Conservation (phyloP, 2,329 filamentous ascomycete genomes). For the Parastagonospora nodorum region DNA sequence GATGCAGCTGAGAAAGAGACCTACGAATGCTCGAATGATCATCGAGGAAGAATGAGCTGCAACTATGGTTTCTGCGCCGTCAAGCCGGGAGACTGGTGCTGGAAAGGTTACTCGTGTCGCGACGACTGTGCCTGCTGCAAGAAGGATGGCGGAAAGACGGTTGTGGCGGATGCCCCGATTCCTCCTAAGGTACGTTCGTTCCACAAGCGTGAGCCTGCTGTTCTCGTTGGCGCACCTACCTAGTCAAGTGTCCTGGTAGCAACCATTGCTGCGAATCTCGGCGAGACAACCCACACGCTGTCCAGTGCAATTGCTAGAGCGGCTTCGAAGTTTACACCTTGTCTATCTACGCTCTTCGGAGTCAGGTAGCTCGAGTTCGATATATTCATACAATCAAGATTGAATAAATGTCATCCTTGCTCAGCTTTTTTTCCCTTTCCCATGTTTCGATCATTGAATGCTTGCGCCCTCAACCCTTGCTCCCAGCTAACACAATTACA, state of each 20-base stretch:
- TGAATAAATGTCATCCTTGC: too few species aligned
- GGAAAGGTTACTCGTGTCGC: conserved; percentile 4
- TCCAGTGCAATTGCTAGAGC: conserved; percentile 5
- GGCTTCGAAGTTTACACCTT: background rate
- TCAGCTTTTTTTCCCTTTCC: too few species aligned
- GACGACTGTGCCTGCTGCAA: conserved; percentile 17
- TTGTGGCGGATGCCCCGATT: background rate
- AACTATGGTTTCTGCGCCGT: conserved; percentile 16
- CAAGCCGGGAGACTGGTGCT: conserved; percentile 12
- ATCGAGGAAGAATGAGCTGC: conserved; percentile 12
- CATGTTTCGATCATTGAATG: too few species aligned
- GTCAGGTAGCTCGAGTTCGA: too few species aligned
- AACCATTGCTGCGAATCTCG: conserved; percentile 2
- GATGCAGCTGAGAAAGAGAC: background rate
- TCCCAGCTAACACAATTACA: too few species aligned
- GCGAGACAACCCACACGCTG: conserved; percentile 3
- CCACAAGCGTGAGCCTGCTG: background rate
- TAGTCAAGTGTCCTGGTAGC: too few species aligned
- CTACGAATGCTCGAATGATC: conserved; percentile 3
- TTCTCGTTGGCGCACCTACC: background rate
- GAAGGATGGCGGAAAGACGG: background rate
- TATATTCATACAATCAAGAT: too few species aligned
- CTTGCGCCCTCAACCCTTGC: too few species aligned
- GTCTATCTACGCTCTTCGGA: too few species aligned
- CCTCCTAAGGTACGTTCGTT: background rate